Base-by-base conservation (phyloP, 352 stramenopile species). In the Phytophthora nicotianae region DNA sequence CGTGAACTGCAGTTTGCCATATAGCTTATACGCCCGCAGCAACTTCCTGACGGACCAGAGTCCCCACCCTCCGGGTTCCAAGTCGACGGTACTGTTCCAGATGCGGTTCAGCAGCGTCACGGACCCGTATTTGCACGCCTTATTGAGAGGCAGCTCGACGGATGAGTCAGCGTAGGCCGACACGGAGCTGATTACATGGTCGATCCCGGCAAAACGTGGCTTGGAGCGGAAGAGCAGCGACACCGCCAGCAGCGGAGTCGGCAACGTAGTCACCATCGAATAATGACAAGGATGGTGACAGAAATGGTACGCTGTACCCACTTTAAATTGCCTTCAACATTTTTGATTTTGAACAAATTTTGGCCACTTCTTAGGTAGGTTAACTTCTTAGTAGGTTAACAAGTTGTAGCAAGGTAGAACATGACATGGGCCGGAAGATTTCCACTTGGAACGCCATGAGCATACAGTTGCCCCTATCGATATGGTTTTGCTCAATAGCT, bases 41-140 rank as follows among this genome's bases (percentile, higher is more conserved):
- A 65, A 35, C 2, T 24, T 59, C 27, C 57, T 33, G 11, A 65
- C 40, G 5, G 47, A 65, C 57, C 57, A 65, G 14, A 63, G 14
- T 0, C 17, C 16, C 35, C 56, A 43, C 9, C 56, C 56, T 13
- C 45, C 14, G 33, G 43, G 11, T 26, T 23, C 41, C n/a, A 47
- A 8, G 9, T 47, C 41, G n/a, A 43, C 37, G 5, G 37, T 21
- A 43, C 10, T 23, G 16, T 23, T 43, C 37, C 37, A 43, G 40
- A 46, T 46, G 40, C 40, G 40, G 20, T 46, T 13, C 40, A 46
- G 8, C 40, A 46, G 20, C 40, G 17, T 27, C 40, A 46, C 19
- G 20, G 17, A 46, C 40, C 40, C 40, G 11, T 16, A 46, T 14
- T 24, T 26, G 13, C 40, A 46, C n/a, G 40, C 40, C 20, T 46